Evolutionary conservation across 441 rosid genomes (phyloP), one percentile per base, ranked within the genome.

Genomic region (Populus hybrid): DNA sequence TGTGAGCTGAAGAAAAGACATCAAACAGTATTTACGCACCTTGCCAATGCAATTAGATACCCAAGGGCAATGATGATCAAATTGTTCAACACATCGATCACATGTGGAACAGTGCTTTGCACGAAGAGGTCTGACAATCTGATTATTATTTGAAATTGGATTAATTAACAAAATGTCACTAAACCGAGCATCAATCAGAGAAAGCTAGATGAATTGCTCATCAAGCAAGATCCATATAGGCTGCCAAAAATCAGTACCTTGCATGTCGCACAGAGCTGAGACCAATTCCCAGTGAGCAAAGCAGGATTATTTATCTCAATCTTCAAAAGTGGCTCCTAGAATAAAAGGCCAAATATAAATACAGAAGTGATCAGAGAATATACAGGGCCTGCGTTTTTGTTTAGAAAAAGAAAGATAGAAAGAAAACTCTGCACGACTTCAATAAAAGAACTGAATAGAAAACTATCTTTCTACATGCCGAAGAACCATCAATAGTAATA

Each of bases 61-160:
- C 99, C 97, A 96, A 59, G 99, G 99, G 83, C 97, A 96, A 81
- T 96, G 98, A 85, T 96, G 99, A 80, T 96, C 99, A 81, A 96
- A 96, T 80, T 96, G 99, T 77, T 96, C 97, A 78, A 96, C 98
- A 85, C 98, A 96, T 61, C 96, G 95, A 84, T 92, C 90, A 78
- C 98, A 96, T 16, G 92, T 89, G 77, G 97, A 91, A 80, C 99
- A 96, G 80, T 96, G 99, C 89, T 96, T 96, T 5, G 98, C 96
- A 23, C 98, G 99, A 79, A 94, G 91, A 80, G 99, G 97, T 85
- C 98, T 87, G 74, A 96, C 94, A 78, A 96, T 94, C 98, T 96
- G 86, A 74, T 77, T 67, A 71, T 28, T 61, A 32, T 21, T 81
- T 7, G 77, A 73, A 24, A 81, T 63, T 75, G 70, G 26, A 73